These are phyloP conservation scores for Saccharomycopsis sp. DNA, from an alignment of 805 yeast species.

Conservation along the genomic window DNA sequence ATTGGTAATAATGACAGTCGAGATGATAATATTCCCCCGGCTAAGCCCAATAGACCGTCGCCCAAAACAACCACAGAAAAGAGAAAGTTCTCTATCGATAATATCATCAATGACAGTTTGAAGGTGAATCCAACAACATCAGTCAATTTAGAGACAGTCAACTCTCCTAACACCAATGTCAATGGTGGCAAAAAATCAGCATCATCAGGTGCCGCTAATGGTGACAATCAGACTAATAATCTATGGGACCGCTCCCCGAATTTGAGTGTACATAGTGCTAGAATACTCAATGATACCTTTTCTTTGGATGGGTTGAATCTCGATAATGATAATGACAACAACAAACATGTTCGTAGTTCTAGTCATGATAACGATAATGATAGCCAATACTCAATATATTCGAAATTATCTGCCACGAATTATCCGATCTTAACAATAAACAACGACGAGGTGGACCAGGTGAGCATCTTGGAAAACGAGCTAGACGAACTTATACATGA, in stretches of 20 bases:
- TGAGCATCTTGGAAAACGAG: slow-evolving; percentile 15
- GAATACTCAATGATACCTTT: not conserved
- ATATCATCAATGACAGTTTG: not conserved
- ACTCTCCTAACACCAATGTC: slow-evolving; percentile 10
- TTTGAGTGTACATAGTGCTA: not conserved
- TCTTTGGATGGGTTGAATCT: not conserved
- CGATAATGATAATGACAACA: not conserved
- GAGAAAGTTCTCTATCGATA: not conserved
- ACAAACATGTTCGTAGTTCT: not conserved
- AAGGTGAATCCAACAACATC: slow-evolving; percentile 16
- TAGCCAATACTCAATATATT: slow-evolving; percentile 2
- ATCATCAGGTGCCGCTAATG: not conserved
- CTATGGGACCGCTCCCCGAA: not conserved
- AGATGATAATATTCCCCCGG: not conserved
- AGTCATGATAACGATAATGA: slow-evolving; percentile 7
- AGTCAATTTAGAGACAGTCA: slow-evolving; percentile 15
- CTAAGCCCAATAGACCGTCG: not conserved
- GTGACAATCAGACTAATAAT: not conserved
- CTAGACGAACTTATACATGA: slow-evolving; percentile 11
- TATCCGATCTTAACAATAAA: slow-evolving; percentile 8
- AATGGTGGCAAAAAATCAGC: not conserved
- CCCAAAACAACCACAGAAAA: not conserved
- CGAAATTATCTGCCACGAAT: not conserved
- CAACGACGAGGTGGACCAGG: slow-evolving; percentile 12
- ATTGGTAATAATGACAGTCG: not conserved